Evolutionary conservation across 345 rosid genomes (phyloP).

Genomic region (Heritiera littoralis): DNA sequence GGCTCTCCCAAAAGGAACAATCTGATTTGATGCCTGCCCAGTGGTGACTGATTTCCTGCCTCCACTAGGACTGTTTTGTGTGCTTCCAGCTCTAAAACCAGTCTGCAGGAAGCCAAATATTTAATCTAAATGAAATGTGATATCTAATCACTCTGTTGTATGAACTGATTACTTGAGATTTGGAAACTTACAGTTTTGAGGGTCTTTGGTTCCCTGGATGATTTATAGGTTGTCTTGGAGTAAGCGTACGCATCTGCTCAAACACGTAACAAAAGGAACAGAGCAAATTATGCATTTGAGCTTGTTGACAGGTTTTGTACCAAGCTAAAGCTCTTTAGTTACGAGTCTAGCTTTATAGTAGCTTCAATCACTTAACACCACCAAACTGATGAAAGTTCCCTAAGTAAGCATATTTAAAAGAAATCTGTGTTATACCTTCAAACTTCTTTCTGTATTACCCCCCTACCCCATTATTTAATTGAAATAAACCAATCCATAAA

Average conservation of each 20-base stretch:
- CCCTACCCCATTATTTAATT: not conserved
- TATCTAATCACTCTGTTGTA: slow-evolving; percentile 5
- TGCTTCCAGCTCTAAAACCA: slow-evolving; percentile 37
- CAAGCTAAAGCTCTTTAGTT: not conserved
- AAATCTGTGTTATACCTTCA: not conserved
- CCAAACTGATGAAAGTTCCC: not conserved
- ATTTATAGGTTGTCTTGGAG: slow-evolving; percentile 47
- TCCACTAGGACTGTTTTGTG: slow-evolving; percentile 27
- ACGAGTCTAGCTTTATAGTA: not conserved
- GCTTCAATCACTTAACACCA: not conserved
- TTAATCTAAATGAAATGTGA: slow-evolving; percentile 16
- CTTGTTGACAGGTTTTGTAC: not conserved
- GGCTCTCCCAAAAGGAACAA: slow-evolving; percentile 55
- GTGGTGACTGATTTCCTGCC: slow-evolving; percentile 36
- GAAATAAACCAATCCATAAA: not conserved
- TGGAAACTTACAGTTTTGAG: slow-evolving; percentile 51
- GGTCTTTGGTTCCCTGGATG: slow-evolving; percentile 46
- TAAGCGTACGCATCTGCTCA: slow-evolving; percentile 55
- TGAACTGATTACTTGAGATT: not conserved
- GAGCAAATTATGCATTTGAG: not conserved
- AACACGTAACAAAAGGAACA: slow-evolving; percentile 21
- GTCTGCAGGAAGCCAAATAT: slow-evolving; percentile 41
- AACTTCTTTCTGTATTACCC: not conserved
- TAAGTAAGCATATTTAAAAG: not conserved
- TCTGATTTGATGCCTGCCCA: slow-evolving; percentile 46